Evolutionary conservation across 108 stramenopile species (phyloP), one percentile per base, ranked within the genome.

Genomic region (Fragilaria crotonensis): DNA sequence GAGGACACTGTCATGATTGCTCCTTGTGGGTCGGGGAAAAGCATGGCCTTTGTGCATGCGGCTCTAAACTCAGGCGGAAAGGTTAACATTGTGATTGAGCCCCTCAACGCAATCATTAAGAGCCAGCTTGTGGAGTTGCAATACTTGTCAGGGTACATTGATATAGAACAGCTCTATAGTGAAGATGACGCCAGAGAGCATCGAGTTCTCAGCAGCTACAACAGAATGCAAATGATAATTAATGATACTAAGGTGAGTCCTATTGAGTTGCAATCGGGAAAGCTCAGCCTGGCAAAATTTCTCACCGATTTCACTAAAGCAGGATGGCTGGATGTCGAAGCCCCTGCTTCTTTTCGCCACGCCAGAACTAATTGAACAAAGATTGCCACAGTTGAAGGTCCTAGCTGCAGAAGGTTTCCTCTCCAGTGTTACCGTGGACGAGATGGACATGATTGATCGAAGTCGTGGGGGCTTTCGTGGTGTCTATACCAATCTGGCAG

Each of bases 21-120:
- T n/a, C 60, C 60, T 17, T 61, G 60, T 51, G 60, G 60, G 5
- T 32, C 22, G 26, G 60, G 60, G 22, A 61, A 61, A 31, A 61
- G 22, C 2, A 51, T 52, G 49, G 21, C 19, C 26, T 61, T 51
- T 28, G 21, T 32, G 14, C 22, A 45, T 11, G 30, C 60, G 1
- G 48, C 60, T 52, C 26, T 61, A 2, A 19, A 23, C 11, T 28
- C 20, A 20, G 48, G 49, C 14, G 60, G 60, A 14, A n/a, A n/a
- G n/a, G 45, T 61, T 19, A 61, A 29, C 20, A 52, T 61, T 18
- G 60, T 61, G 26, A 44, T 61, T 2, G 60, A 61, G 11, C 60
- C 60, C 5, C 19, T 51, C 28, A 48, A 49, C 22, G 49, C 27
- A 5, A 18, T 61, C 19, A 61, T 61, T 32, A 21, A 31, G 27